Base-by-base conservation (phyloP, 1,139 yeast species). In the Trichomonascaceae sp. region DNA sequence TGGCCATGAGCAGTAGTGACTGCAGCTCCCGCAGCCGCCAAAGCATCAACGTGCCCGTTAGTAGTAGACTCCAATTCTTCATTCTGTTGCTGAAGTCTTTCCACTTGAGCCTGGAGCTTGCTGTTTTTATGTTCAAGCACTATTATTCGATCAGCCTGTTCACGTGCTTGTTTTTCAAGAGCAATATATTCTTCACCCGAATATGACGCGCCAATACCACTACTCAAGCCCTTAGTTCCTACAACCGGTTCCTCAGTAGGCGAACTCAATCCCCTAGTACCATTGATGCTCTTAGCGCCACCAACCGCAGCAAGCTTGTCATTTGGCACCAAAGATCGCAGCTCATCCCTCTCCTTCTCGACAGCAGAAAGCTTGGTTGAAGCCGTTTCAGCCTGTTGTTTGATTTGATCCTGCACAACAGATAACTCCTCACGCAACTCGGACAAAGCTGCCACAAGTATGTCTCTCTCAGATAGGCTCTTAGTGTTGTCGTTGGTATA, bases 351-450 rank as follows among this genome's bases (percentile, higher is more conserved):
- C 47, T 61, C 66, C 17, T 53, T 53, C 45, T 65, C 67, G 7
- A 62, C 64, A 6, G 55, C 59, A 38, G 63, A 55, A 19, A 72
- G 63, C 49, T 64, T 60, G 45, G 61, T 63, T 4, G 70, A 65
- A 7, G 74, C 74, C 24, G 63, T 65, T 43, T 62, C 63, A 6
- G 72, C 69, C 56, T 71, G 74, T 15, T 57, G 53, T 49, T 65
- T 57, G 38, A 71, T 60, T 50, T 63, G 62, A 12, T 56, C 54
- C 55, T 68, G 67, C 20, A 71, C 71, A 8, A 57, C 61, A 38
- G 64, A 62, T 18, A 72, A 60, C 57, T 72, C 74, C 6, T 63
- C 66, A 55, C 70, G 67, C 46, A 71, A 58, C 51, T 63, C 70
- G n/a, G 59, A 59, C 15, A 68, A 57, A 1, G 71, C 70, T 36